Percentiles rank a stretch among this genome's conserved stretches.
phyloP scores from a whole-genome alignment of 2,329 filamentous ascomycete genomes.

The Waltergamsia citrina region DNA sequence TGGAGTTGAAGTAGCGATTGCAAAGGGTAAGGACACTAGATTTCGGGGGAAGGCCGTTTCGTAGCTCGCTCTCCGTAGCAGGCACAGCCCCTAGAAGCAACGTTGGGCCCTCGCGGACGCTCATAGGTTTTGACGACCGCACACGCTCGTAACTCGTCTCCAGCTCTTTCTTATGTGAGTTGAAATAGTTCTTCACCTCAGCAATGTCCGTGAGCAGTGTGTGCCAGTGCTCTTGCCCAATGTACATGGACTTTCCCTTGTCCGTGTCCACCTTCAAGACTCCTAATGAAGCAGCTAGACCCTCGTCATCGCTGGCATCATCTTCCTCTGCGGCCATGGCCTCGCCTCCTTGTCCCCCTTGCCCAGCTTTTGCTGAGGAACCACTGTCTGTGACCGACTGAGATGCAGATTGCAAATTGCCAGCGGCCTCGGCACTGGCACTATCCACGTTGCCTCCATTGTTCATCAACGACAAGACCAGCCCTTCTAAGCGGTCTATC shows the following conservation, averaged over 20 bases:
- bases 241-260: conserved; percentile 70
- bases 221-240: conserved; percentile 79
- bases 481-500: conserved; percentile 86
- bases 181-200: conserved; percentile 90
- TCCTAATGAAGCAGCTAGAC: conserved; percentile 64
- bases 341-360: conserved; percentile 10
- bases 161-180: conserved; percentile 76
- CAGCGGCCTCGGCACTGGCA: conserved; percentile 21
- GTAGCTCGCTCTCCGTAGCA: conserved; percentile 65
- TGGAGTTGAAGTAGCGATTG: conserved; percentile 82
- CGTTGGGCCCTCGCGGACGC: conserved; percentile 56
- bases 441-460: conserved; percentile 53
- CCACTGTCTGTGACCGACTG: conserved; percentile 30
- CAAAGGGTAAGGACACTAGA: conserved; percentile 78
- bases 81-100: conserved; percentile 70
- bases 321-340: conserved; percentile 44
- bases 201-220: conserved; percentile 72
- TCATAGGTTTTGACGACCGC: conserved; percentile 53
- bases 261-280: conserved; percentile 72
- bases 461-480: conserved; percentile 91
- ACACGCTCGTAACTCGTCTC: conserved; percentile 74
- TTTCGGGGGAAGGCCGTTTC: conserved; percentile 71
- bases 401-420: conserved; percentile 21
- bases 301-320: conserved; percentile 63
- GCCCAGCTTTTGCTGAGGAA: conserved; percentile 20